Conservation (phyloP, 2,329 filamentous ascomycete species). For the Fusarium oxysporum region DNA sequence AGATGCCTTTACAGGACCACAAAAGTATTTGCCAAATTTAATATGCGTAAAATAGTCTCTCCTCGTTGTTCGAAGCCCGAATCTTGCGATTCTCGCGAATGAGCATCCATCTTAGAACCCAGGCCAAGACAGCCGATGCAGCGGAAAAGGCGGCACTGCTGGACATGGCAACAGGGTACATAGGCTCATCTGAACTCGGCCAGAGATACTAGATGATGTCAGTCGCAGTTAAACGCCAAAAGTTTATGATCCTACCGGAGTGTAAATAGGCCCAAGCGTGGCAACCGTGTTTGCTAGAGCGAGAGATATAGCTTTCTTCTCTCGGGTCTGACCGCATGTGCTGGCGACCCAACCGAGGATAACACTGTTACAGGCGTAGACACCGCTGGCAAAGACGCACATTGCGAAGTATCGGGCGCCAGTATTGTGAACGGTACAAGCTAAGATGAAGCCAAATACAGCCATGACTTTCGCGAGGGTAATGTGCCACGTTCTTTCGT, state of each 20-base stretch:
- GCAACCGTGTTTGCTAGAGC: conserved; percentile 43
- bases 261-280: conserved; percentile 37
- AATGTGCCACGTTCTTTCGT: conserved; percentile 58
- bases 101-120: conserved; percentile 51
- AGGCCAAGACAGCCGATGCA: conserved; percentile 52
- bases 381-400: conserved; percentile 53
- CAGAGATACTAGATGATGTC: conserved; percentile 24
- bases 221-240: accelerated
- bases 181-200: conserved; percentile 25
- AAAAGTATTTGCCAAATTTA: neutral
- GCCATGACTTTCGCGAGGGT: conserved; percentile 55
- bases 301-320: conserved; percentile 60
- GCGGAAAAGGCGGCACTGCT: conserved; percentile 44
- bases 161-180: conserved; percentile 31
- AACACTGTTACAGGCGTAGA: conserved; percentile 57
- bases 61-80: conserved; percentile 33
- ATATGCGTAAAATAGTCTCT: conserved; percentile 48
- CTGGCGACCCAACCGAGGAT: conserved; percentile 57
- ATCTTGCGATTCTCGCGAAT: conserved; percentile 52
- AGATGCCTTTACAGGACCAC: too few species aligned
- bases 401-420: conserved; percentile 44
- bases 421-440: conserved; percentile 41
- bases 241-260: conserved; percentile 32
- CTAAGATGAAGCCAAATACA: conserved; percentile 41
- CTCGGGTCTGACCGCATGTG: conserved; percentile 57